Evolutionary conservation across 2,329 filamentous ascomycete species (phyloP), one percentile per base, ranked within the genome.

Genomic region (Alternaria sp.): DNA sequence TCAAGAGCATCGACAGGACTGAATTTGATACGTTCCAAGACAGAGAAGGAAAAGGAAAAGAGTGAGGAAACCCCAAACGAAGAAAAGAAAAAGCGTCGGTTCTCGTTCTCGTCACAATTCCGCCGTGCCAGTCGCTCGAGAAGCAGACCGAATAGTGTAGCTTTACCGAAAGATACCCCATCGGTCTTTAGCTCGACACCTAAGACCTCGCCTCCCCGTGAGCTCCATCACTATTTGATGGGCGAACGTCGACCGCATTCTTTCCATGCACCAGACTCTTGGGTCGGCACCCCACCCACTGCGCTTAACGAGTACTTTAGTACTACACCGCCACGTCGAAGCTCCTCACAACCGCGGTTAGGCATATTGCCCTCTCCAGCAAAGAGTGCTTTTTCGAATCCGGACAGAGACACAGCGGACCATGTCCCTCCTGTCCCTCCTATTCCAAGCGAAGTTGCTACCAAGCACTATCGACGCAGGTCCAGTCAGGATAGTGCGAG

Each of bases 71-170:
- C 56, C 34, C 53, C 64, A 18, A 61, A 66, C 14, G 71, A 71
- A 14, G 67, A 70, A 40, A 75, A 69, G 54, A 75, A 65, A 61
- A 74, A 65, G 48, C 66, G 73, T 5, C 70, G 74, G 18, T 72
- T 78, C 49, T 78, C 74, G 9, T 57, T 77, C 16, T 70, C 74
- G 11, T 77, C 71, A 1, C 72, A 74, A 5, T 77, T 78, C 34
- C 74, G 72, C 52, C 76, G 74, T n/a, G 70, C 72, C 2, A 72
- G 69, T 60, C 73, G 73, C 14, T 75, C 74, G 2, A 64, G 74
- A 50, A 74, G 71, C 25, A 63, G 75, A 53, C 73, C 76, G 8
- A 70, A 48, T 41, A 77, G 75, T 52, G 71, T 75, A 30, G 65
- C 59, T 10, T 56, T 78, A 3, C 70, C 74, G 12, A 73, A 60